Percentiles rank a stretch among this genome's conserved stretches.
Evolutionary conservation across 805 yeast species (phyloP).

Genomic region (Saturnispora serradocipensis): DNA sequence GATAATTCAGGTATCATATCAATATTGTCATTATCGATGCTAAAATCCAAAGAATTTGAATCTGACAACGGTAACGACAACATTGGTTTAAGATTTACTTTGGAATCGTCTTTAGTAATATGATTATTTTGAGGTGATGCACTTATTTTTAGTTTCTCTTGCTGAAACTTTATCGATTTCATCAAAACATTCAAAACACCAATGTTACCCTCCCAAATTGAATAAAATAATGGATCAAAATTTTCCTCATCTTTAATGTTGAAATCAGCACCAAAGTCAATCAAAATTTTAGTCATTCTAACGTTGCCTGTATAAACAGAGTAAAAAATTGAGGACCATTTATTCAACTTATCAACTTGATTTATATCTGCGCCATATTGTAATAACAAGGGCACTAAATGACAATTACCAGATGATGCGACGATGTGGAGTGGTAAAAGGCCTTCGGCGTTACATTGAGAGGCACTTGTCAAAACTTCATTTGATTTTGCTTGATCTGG

Average conservation of each 20-base stretch:
- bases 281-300: conserved; percentile 57
- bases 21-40: conserved; percentile 28
- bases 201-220: conserved; percentile 91
- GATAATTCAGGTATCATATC: conserved; percentile 85
- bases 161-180: conserved; percentile 17
- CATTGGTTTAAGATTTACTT: not conserved
- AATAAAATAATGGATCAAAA: conserved; percentile 72
- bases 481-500: conserved; percentile 23
- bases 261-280: conserved; percentile 65
- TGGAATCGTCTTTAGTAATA: not conserved
- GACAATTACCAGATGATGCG: conserved; percentile 71
- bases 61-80: not conserved
- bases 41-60: not conserved
- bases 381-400: conserved; percentile 58
- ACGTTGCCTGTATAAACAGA: conserved; percentile 81
- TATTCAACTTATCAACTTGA: conserved; percentile 72
- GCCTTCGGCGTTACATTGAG: conserved; percentile 78
- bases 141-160: not conserved
- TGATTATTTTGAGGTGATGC: not conserved
- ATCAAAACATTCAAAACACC: conserved; percentile 65
- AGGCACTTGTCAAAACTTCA: conserved; percentile 30
- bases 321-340: conserved; percentile 91
- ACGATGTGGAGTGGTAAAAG: conserved; percentile 80
- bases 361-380: conserved; percentile 71
- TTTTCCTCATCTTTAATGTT: conserved; percentile 69